Base-by-base conservation (phyloP, 257 asterid species). In the Orobanche coerulescens region DNA sequence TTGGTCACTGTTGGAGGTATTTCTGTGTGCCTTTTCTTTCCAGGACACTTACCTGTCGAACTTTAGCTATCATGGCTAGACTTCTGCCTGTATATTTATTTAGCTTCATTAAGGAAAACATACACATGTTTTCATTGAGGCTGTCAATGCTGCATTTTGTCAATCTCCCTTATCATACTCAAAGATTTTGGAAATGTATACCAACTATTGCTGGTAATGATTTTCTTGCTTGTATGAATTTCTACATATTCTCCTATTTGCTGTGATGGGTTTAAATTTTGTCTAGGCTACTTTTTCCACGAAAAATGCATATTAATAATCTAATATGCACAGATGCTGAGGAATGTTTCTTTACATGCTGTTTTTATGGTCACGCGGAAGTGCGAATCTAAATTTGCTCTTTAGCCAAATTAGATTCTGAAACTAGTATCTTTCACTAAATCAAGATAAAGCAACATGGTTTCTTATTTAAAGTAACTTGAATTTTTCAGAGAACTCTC, bases 401-500 rank as follows among this genome's bases (percentile, higher is more conserved):
- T 24, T 33, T 48, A 48, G 67, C 19, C 44, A 10, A 33, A 57
- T 15, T 65, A 22, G 37, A 13, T 14, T 49, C 22, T 67, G 62
- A 36, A 47, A 28, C 15, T 49, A 56, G 61, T 67, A 53, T 67
- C 36, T 31, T 54, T 12, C 37, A 24, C 48, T 18, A 64, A 49
- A 31, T 23, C n/a, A 56, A 61, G 62, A 61, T 36, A 64, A 57
- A 50, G 51, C 56, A 40, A 22, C 15, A 6, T 31, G 25, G 52
- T 28, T 48, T 69, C 71, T 64, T 65, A 48, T 64, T 63, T 18
- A 68, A 39, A 58, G 50, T 68, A 34, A 49, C 58, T 37, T 62
- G 51, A n/a, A 66, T 61, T 61, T 56, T 75, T 71, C 98, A 92
- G 96, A 88, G 76, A 84, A 92, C 68, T 92, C 98, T 70, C 86